These are phyloP conservation scores for Achaetomium macrosporum DNA, from an alignment of 2,329 filamentous ascomycete genomes.

Conservation along the genomic window DNA sequence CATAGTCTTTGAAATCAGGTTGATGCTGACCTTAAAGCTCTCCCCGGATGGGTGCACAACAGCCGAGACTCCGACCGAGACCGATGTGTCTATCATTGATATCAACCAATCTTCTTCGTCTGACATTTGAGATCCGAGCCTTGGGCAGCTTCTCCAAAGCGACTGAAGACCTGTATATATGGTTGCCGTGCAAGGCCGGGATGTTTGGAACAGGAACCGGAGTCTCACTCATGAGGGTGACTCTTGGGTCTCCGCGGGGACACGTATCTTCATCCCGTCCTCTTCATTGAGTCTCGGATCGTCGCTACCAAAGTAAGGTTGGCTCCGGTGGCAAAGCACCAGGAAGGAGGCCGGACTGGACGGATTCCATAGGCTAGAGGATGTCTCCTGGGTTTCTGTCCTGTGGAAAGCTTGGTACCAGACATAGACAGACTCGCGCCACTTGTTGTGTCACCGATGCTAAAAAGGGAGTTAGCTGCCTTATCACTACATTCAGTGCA, in stretches of 20 bases:
- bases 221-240: background rate
- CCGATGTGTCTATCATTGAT: too few relatives aligned
- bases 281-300: background rate
- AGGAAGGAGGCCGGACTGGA: background rate
- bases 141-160: too few relatives aligned
- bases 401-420: background rate
- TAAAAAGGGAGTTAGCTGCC: background rate
- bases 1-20: too few relatives aligned
- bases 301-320: background rate
- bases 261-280: background rate
- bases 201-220: background rate
- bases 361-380: background rate
- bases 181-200: background rate
- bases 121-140: background rate
- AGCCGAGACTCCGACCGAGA: background rate
- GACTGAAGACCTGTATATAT: background rate
- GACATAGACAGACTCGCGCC: background rate
- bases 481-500: background rate
- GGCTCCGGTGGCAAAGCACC: background rate
- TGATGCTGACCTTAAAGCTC: too few relatives aligned
- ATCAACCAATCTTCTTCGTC: background rate
- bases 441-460: constrained; percentile 1
- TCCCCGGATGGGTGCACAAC: background rate
- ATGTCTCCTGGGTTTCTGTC: background rate
- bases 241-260: background rate